Evolutionary conservation across 345 rosid species (phyloP).

Genomic region (Gossypium bickii): DNA sequence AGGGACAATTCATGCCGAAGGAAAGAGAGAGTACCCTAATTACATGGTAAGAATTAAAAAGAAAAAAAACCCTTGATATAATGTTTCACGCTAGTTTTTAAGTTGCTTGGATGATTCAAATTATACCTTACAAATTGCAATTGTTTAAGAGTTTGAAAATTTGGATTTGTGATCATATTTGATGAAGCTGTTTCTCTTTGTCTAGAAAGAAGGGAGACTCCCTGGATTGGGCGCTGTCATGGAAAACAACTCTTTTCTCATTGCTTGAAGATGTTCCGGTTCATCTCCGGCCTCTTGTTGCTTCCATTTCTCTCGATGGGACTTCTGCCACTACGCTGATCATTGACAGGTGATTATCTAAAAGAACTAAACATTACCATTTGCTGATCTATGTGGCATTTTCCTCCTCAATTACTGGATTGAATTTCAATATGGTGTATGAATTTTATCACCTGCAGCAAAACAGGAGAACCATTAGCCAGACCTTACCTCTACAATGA

Average conservation of each 20-base stretch:
- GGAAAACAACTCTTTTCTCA: constrained; percentile 65
- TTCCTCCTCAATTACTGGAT: neutral
- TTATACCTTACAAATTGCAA: neutral
- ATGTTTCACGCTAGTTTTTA: neutral
- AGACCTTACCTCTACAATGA: constrained; percentile 79
- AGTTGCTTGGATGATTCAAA: neutral
- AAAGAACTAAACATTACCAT: neutral
- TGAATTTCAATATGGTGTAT: constrained; percentile 11
- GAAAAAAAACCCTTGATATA: no score
- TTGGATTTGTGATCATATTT: constrained; percentile 1
- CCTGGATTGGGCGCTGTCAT: constrained; percentile 69
- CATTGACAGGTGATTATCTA: constrained; percentile 51
- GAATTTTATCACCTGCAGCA: constrained; percentile 37
- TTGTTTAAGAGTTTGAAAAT: neutral
- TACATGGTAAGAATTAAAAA: constrained; percentile 38
- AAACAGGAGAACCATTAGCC: constrained; percentile 58
- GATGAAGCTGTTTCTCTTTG: constrained; percentile 38
- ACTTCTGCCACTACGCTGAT: constrained; percentile 91
- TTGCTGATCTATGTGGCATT: neutral
- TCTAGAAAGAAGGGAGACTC: constrained; percentile 73
- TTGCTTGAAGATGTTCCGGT: constrained; percentile 70
- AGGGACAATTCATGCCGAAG: constrained; percentile 55
- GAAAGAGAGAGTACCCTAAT: constrained; percentile 62
- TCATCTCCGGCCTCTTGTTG: constrained; percentile 46
- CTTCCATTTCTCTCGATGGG: constrained; percentile 80